Base-by-base conservation (phyloP, 2,329 filamentous ascomycete species). In the Furcasterigmium sp. region DNA sequence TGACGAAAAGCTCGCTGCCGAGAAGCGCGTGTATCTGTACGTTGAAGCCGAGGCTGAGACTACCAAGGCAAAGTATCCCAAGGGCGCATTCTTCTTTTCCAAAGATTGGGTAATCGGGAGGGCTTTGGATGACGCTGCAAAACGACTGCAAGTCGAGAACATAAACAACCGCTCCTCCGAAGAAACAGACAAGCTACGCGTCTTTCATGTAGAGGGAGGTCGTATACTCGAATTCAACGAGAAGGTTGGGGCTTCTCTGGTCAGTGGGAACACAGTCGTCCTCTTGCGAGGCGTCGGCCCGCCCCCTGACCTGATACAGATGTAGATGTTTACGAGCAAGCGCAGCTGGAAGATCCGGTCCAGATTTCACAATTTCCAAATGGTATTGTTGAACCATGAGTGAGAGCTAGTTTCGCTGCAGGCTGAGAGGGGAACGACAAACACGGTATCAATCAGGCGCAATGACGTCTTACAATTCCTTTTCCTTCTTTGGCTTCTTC, bases 171-270 rank as follows among this genome's bases (percentile, higher is more conserved):
- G 85, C 53, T 83, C 80, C 1, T 78, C 76, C 3, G 76, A 84
- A 11, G 88, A 94, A 67, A 82, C 85, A 59, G 84, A 90, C 46
- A 85, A 85, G 63, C 62, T 98, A 51, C 71, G 93, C 8, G 82
- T 98, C 0, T 98, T 95, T 57, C 91, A 97, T 60, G 87, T 98
- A 1, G 91, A 98, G 59, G 87, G 85, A 0, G 93, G 93, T 0
- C 72, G 89, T 45, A 63, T 98, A 49, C 64, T 98, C 50, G 91
- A 93, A 47, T 98, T 94, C 56, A 82, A 78, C 19, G 91, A 96
- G 64, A 91, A 91, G 70, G 72, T 95, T 43, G 90, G 89, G 5
- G 72, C 73, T 41, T 75, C 73, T 21, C 70, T 94, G 46, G 79
- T 80, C 51, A 91, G 79, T 52, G 93, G 93, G 2, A 91, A 98